Evolutionary conservation across 2,329 filamentous ascomycete genomes (phyloP).

Genomic region (Xylaria sp.): DNA sequence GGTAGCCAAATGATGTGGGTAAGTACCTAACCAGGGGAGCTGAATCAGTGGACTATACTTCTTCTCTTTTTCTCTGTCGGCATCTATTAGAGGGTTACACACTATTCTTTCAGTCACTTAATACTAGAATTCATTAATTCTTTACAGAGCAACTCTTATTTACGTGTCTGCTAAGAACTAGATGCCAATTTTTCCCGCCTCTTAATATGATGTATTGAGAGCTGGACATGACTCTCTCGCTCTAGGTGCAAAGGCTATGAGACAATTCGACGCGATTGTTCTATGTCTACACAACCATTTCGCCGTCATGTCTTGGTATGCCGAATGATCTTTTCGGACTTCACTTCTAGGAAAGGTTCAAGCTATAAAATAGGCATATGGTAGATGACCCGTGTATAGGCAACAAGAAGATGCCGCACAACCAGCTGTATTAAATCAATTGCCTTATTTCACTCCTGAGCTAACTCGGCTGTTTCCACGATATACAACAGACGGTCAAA

Average conservation of each 20-base stretch:
- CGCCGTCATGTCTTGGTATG: not conserved
- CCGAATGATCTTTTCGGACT: not conserved
- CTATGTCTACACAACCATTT: not conserved
- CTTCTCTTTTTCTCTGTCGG: too few species aligned
- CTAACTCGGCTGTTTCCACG: not conserved
- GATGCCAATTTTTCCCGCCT: not conserved
- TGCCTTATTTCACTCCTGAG: not conserved
- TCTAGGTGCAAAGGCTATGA: not conserved
- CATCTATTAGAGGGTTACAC: too few species aligned
- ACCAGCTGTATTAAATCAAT: not conserved
- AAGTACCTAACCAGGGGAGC: not conserved
- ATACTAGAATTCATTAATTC: not conserved
- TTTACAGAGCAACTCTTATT: not conserved
- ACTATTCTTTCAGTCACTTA: not conserved
- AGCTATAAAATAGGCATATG: not conserved
- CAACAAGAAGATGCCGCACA: not conserved
- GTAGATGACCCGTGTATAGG: not conserved
- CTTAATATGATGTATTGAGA: not conserved
- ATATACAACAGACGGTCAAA: not conserved
- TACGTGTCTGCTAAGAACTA: not conserved
- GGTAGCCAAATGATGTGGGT: not conserved
- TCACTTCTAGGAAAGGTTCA: not conserved
- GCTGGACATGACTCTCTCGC: not conserved
- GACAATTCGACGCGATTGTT: not conserved
- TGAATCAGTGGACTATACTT: too few species aligned